These are phyloP conservation scores for Fusarium verrucosum DNA, from an alignment of 2,329 filamentous ascomycete genomes.

Conservation along the genomic window DNA sequence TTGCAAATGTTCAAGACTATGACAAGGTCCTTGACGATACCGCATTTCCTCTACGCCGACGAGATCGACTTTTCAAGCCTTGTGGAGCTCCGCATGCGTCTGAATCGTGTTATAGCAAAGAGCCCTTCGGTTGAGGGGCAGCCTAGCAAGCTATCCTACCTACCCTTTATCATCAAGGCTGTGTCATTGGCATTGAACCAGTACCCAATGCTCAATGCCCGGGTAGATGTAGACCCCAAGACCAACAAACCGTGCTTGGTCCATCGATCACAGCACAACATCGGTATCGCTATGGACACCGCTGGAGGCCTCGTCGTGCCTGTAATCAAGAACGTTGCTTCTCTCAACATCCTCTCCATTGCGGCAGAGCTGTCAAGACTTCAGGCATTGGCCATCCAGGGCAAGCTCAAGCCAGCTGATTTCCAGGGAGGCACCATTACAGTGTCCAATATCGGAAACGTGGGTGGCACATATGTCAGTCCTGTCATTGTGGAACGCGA, in stretches of 20 bases:
- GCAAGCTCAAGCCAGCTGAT: constrained; percentile 78
- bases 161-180: constrained; percentile 96
- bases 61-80: constrained; percentile 84
- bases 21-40: constrained; percentile 89
- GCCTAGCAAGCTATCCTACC: constrained; percentile 79
- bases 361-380: constrained; percentile 79
- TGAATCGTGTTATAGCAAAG: constrained; percentile 71
- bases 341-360: constrained; percentile 79
- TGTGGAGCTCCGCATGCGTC: constrained; percentile 73
- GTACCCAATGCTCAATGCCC: constrained; percentile 87
- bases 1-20: constrained; percentile 97
- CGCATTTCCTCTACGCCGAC: constrained; percentile 95
- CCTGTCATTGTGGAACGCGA: constrained; percentile 92
- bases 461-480: constrained; percentile 90
- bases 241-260: constrained; percentile 76
- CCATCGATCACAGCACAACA: constrained; percentile 87
- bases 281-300: constrained; percentile 95
- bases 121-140: constrained; percentile 56
- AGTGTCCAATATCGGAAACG: constrained; percentile 94
- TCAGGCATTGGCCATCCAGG: constrained; percentile 75
- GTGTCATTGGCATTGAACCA: constrained; percentile 84
- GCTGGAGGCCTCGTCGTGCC: constrained; percentile 88
- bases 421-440: constrained; percentile 91
- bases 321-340: constrained; percentile 85
- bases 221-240: constrained; percentile 70